These are phyloP conservation scores for Chlorella sp. DNA, from an alignment of 139 green algal species.

Conservation along the genomic window DNA sequence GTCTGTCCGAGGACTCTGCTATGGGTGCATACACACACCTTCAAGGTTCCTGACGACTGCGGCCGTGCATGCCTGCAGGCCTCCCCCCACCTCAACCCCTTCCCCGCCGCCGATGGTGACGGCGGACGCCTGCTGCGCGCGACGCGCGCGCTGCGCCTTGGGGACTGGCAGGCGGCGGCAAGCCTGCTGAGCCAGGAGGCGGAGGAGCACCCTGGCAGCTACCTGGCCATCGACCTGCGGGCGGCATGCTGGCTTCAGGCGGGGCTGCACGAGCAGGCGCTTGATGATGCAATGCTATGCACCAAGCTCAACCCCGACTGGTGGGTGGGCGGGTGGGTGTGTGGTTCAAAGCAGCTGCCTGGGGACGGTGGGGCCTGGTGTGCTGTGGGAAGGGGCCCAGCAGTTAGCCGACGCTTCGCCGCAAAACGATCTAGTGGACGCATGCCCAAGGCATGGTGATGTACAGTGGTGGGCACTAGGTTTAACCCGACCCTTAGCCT, in stretches of 20 bases:
- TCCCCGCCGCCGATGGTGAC: not conserved
- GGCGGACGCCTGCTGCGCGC: slow-evolving; percentile 1
- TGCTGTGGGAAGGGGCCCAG: too few relatives aligned
- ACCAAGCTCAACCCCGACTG: slow-evolving; percentile 42
- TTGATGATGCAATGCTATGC: slow-evolving; percentile 42
- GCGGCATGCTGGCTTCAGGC: slow-evolving; percentile 19
- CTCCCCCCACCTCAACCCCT: not conserved
- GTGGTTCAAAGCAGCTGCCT: not conserved
- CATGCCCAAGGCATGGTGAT: not conserved
- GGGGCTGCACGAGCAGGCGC: slow-evolving; percentile 11
- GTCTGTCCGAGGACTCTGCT: not conserved
- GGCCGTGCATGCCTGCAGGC: too few relatives aligned
- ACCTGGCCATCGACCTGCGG: slow-evolving; percentile 26
- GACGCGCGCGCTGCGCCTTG: slow-evolving; percentile 4
- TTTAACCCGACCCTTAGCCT: too few relatives aligned
- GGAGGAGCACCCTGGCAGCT: not conserved
- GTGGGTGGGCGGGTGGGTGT: slow-evolving; percentile 14
- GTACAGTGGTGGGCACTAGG: too few relatives aligned
- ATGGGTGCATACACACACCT: not conserved
- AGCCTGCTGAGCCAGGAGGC: not conserved
- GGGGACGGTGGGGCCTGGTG: not conserved
- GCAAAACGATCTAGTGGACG: not conserved
- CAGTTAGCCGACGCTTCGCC: not conserved
- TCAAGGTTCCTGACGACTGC: not conserved
- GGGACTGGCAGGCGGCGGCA: slow-evolving; percentile 15